Percentiles rank a stretch among this genome's conserved stretches.
Evolutionary conservation across 108 stramenopile species (phyloP).

Genomic region (Skeletonema potamos): DNA sequence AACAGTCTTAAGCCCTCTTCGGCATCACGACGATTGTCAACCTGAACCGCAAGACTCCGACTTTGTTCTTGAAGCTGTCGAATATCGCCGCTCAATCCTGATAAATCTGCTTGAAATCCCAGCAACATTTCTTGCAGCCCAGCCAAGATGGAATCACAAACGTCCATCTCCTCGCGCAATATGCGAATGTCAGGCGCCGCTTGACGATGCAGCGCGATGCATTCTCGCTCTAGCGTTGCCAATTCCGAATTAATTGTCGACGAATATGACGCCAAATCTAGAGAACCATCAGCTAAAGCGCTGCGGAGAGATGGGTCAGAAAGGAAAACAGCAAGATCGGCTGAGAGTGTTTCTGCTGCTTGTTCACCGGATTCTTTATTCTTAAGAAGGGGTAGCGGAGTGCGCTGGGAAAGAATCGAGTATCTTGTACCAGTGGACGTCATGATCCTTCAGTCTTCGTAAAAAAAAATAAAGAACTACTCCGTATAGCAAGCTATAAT

Average conservation of each 20-base stretch:
- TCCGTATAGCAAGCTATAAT: too few species aligned
- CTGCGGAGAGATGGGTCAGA: conserved; percentile 77
- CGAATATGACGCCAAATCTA: conserved; percentile 80
- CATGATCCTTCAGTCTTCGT: neutral
- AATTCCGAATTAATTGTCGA: conserved; percentile 81
- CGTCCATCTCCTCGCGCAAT: conserved; percentile 83
- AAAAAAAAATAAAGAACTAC: too few species aligned
- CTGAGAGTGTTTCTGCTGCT: conserved; percentile 45
- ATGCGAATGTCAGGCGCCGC: conserved; percentile 64
- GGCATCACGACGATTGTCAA: conserved; percentile 91
- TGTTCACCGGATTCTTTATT: neutral
- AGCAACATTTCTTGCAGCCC: conserved; percentile 95
- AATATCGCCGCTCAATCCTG: conserved; percentile 95
- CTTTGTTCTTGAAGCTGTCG: conserved; percentile 93
- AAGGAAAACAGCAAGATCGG: conserved; percentile 81
- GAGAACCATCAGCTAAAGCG: conserved; percentile 80
- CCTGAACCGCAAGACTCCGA: conserved; percentile 80
- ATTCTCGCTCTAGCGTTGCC: conserved; percentile 66
- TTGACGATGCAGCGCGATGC: conserved; percentile 69
- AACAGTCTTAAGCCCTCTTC: conserved; percentile 88
- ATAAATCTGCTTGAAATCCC: conserved; percentile 98
- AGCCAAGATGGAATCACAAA: conserved; percentile 92
- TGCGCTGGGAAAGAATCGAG: neutral
- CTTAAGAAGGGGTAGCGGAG: neutral
- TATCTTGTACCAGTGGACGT: neutral